phyloP scores from a whole-genome alignment of 192 early-diverging fungal species.

The Piromyces sp. region DNA sequence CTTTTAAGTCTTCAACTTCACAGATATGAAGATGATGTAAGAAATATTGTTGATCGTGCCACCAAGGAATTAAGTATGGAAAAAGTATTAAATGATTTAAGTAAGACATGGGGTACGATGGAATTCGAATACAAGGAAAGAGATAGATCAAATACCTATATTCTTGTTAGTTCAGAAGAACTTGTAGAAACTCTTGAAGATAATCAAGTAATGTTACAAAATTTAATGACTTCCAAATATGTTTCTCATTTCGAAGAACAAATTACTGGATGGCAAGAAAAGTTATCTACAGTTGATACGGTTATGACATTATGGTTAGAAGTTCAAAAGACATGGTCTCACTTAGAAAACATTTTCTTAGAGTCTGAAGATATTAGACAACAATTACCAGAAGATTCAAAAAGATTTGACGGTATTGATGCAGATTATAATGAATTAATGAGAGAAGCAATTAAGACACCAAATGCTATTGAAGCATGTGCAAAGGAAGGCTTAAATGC shows the following conservation, averaged over 20 bases:
- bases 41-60: constrained; percentile 42
- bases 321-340: constrained; percentile 47
- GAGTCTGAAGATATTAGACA: constrained; percentile 46
- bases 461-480: constrained; percentile 38
- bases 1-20: constrained; percentile 39
- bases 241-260: constrained; percentile 44
- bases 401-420: constrained; percentile 41
- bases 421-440: constrained; percentile 35
- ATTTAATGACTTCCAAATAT: constrained; percentile 48
- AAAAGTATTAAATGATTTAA: constrained; percentile 44
- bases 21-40: constrained; percentile 49
- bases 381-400: constrained; percentile 46
- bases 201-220: constrained; percentile 52
- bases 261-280: constrained; percentile 46
- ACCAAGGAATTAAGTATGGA: constrained; percentile 50
- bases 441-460: constrained; percentile 32
- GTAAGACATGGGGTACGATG: constrained; percentile 41
- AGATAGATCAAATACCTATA: constrained; percentile 24
- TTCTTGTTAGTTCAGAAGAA: constrained; percentile 39
- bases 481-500: constrained; percentile 36
- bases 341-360: constrained; percentile 49
- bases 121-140: constrained; percentile 48
- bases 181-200: constrained; percentile 47
- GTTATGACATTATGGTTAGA: constrained; percentile 39
- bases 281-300: constrained; percentile 34